Percentiles rank a stretch among this genome's conserved stretches.
These are phyloP conservation scores for Geotrichum cucujoidarum DNA, from an alignment of 1,139 yeast species.

Conservation along the genomic window DNA sequence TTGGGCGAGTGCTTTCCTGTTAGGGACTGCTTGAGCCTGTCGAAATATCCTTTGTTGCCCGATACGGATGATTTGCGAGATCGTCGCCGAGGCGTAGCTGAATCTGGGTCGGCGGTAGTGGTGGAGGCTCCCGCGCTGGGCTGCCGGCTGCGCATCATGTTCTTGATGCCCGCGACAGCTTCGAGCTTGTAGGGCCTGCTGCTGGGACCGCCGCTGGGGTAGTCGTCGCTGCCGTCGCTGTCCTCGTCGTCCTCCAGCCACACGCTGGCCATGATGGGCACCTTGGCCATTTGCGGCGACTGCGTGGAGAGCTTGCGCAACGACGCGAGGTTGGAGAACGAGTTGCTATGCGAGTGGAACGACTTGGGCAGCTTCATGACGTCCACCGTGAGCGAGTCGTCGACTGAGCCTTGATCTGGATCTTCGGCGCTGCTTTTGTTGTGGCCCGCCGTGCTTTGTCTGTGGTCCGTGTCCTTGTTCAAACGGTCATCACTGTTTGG, in stretches of 20 bases:
- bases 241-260: constrained; percentile 19
- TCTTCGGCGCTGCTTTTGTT: too few relatives aligned
- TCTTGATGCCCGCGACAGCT: background rate
- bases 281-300: constrained; percentile 8
- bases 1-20: background rate
- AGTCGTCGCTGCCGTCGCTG: constrained; percentile 9
- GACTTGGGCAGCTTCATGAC: constrained; percentile 17
- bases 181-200: background rate
- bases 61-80: background rate
- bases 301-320: constrained; percentile 2
- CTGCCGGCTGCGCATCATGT: background rate
- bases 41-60: background rate
- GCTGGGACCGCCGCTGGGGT: background rate
- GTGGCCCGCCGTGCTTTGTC: background rate
- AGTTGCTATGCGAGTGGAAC: background rate
- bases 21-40: background rate
- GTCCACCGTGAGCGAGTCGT: constrained; percentile 14
- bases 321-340: background rate
- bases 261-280: constrained; percentile 15
- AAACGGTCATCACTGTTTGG: background rate
- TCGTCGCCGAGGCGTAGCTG: too few relatives aligned
- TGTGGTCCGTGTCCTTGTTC: background rate
- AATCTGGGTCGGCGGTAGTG: background rate
- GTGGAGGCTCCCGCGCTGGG: background rate
- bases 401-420: too few relatives aligned